Base-by-base conservation (phyloP, 768 basidiomycete species). In the Collybiopsis luxurians region DNA sequence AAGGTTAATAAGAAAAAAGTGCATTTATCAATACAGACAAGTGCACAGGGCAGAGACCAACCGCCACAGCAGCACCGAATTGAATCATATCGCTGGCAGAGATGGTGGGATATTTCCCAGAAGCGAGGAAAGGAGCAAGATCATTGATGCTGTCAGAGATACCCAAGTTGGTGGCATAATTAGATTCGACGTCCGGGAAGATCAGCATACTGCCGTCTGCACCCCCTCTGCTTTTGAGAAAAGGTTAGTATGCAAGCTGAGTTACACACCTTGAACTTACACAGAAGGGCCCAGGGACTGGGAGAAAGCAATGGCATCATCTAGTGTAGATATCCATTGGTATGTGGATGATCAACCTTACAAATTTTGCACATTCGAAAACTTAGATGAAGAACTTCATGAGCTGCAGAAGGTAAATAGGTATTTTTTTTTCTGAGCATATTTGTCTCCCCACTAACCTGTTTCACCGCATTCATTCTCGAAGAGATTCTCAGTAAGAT, bases 11-110 rank as follows among this genome's bases (percentile, higher is more conserved):
- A 31, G 19, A 50, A 24, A 19, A 17, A 9, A 15, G 10, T 17
- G 2, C 5, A 17, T 31, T 19, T 3, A 28, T 27, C 12, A 15
- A 38, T 39, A 34, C 48, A 38, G 13, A 2, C 6, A 60, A 44
- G 7, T 66, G 21, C 65, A 60, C 30, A 65, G 73, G 67, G 57
- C 75, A 77, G 62, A 74, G 74, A 49, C 65, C 63, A 5, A 72
- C 59, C 34, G 66, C 72, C 34, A 75, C 69, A 7, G 67, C 70
- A 42, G 66, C 70, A 26, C 70, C 71, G 42, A 74, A 70, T 53
- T 72, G 72, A 47, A 72, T 72, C 40, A 43, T 43, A 42, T 43
- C 40, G 17, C 40, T 30, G 2, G 40, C 53, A 12, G 40, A 42
- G 10, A 45, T 43, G 1, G 24, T 55, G 1, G 40, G 53, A 26